Evolutionary conservation across 1,284 basidiomycete genomes (phyloP).

Genomic region (Caloboletus inedulis): DNA sequence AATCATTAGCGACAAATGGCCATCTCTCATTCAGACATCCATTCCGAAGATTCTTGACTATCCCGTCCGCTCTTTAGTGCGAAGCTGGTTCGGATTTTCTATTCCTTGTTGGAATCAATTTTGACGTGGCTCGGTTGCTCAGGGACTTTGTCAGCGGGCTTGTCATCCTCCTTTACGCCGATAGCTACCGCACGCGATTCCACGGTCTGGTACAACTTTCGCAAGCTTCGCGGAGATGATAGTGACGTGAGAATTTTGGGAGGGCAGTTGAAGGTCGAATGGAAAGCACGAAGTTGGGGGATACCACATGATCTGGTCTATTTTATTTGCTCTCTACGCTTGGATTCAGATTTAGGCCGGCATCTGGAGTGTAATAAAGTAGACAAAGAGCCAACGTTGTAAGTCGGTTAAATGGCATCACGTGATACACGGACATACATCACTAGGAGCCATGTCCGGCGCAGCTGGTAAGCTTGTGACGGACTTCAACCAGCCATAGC

Average conservation of each 20-base stretch:
- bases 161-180: slow-evolving; percentile 71
- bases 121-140: slow-evolving; percentile 12
- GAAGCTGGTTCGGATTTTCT: slow-evolving; percentile 70
- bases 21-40: slow-evolving; percentile 74
- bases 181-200: slow-evolving; percentile 62
- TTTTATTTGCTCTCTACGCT: slow-evolving; percentile 8
- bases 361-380: background rate
- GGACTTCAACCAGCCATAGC: slow-evolving; percentile 1
- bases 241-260: background rate
- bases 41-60: slow-evolving; percentile 90
- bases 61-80: slow-evolving; percentile 73
- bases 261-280: background rate
- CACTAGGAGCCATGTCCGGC: background rate
- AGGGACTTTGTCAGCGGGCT: slow-evolving; percentile 81
- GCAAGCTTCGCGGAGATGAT: slow-evolving; percentile 29
- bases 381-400: too few species aligned
- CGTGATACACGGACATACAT: slow-evolving; percentile 15
- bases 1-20: slow-evolving; percentile 83
- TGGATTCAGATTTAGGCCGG: slow-evolving; percentile 7
- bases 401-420: slow-evolving; percentile 1
- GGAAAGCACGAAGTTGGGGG: background rate
- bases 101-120: slow-evolving; percentile 2
- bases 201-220: slow-evolving; percentile 46
- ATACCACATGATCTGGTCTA: slow-evolving; percentile 23
- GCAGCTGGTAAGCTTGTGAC: background rate